Evolutionary conservation across 2,329 filamentous ascomycete species (phyloP).

Genomic region (Tetracladium maxilliforme): DNA sequence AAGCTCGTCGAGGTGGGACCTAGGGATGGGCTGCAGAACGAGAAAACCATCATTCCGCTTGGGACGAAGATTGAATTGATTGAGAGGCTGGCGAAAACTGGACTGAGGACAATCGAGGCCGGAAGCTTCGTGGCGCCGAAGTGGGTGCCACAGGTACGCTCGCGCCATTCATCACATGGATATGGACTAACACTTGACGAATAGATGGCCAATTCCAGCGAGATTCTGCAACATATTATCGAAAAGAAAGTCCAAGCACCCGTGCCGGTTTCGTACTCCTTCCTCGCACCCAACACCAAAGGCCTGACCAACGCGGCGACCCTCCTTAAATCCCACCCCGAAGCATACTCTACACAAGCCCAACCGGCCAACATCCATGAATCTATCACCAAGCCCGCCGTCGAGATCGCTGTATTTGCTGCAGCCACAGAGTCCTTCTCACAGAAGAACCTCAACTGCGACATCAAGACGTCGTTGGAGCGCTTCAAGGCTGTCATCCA

Average conservation of each 20-base stretch:
- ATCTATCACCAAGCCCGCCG: slow-evolving; percentile 19
- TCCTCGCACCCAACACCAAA: slow-evolving; percentile 64
- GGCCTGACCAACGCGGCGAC: slow-evolving; percentile 49
- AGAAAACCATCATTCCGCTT: slow-evolving; percentile 56
- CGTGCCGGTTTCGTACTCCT: slow-evolving; percentile 56
- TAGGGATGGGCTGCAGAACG: slow-evolving; percentile 77
- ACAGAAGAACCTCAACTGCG: slow-evolving; percentile 70
- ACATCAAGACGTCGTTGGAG: slow-evolving; percentile 57
- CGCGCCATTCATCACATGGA: not conserved
- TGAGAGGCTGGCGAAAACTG: slow-evolving; percentile 50
- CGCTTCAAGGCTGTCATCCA: slow-evolving; percentile 58
- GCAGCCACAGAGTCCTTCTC: slow-evolving; percentile 72
- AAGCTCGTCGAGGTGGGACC: slow-evolving; percentile 73
- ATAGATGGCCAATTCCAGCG: slow-evolving; percentile 66
- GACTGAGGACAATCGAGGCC: slow-evolving; percentile 61
- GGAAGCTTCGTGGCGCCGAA: slow-evolving; percentile 74
- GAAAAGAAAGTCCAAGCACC: slow-evolving; percentile 36
- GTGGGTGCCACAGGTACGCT: slow-evolving; percentile 64
- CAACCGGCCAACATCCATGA: slow-evolving; percentile 15
- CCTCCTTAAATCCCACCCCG: slow-evolving; percentile 39
- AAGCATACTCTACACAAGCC: slow-evolving; percentile 20
- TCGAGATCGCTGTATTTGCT: slow-evolving; percentile 71
- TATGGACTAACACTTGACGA: not conserved
- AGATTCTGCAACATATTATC: slow-evolving; percentile 58
- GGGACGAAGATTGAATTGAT: slow-evolving; percentile 67